A percentile compares a stretch with the other conserved stretches of the same genome.
phyloP scores from a whole-genome alignment of 163 green algal species.

The Prototheca stagnorum region DNA sequence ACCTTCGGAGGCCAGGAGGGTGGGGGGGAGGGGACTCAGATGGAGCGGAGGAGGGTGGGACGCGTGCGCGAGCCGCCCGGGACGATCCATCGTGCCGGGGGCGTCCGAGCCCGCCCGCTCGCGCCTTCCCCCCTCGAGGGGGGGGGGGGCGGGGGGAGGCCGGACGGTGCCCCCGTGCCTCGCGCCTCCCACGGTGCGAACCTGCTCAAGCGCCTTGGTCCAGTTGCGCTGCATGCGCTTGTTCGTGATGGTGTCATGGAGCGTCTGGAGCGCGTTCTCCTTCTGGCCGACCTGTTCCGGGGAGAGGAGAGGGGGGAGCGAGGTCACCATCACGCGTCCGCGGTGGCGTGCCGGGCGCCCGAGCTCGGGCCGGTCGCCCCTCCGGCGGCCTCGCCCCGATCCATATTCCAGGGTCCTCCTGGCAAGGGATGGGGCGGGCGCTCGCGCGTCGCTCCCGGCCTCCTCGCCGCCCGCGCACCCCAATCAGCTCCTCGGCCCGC shows the following conservation, averaged over 20 bases:
- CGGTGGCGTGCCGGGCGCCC: no score
- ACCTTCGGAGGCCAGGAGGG: constrained; percentile 28
- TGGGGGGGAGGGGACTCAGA: not conserved
- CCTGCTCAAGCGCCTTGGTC: constrained; percentile 70
- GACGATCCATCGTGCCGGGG: no score
- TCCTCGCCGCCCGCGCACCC: constrained; percentile 34
- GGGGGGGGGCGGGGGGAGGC: no score
- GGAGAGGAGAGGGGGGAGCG: not conserved
- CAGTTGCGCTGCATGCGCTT: constrained; percentile 90
- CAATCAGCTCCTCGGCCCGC: constrained; percentile 83
- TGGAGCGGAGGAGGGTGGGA: not conserved
- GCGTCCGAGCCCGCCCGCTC: no score
- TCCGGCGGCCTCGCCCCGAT: not conserved
- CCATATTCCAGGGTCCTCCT: no score
- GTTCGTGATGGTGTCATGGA: constrained; percentile 92
- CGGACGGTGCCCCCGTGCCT: no score
- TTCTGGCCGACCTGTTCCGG: constrained; percentile 17
- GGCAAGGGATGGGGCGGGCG: no score
- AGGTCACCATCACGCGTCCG: not conserved
- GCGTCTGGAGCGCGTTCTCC: constrained; percentile 39
- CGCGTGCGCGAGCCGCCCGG: not conserved
- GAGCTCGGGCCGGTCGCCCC: not conserved
- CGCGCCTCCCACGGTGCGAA: not conserved
- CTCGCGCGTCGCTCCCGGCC: no score
- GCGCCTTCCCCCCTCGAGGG: no score